A percentile compares a stretch with the other conserved stretches of the same genome.
These are phyloP conservation scores for Rosa lucieae DNA, from an alignment of 306 rosid species.

Conservation along the genomic window DNA sequence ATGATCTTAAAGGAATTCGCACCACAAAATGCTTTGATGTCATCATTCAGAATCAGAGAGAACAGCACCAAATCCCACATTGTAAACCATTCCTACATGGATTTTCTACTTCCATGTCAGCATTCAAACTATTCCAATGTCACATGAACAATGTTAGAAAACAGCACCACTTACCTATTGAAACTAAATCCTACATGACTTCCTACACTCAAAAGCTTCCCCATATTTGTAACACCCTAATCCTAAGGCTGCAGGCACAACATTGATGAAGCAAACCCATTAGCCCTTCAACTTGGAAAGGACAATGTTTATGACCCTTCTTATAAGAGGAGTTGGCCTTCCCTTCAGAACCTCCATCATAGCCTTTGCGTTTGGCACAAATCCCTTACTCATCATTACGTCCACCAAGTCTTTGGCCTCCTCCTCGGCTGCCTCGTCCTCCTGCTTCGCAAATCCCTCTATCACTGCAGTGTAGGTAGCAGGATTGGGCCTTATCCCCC, in stretches of 20 bases:
- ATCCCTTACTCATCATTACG: conserved; percentile 50
- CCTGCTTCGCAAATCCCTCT: neutral
- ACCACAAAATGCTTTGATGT: neutral
- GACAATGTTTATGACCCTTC: too few relatives aligned
- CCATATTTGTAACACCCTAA: neutral
- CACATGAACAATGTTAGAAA: too few relatives aligned
- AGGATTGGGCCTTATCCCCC: neutral
- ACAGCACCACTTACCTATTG: too few relatives aligned
- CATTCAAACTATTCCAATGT: too few relatives aligned
- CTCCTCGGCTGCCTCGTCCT: neutral
- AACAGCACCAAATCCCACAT: neutral
- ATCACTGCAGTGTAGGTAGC: too few relatives aligned
- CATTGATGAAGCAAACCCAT: neutral
- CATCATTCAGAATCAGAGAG: neutral
- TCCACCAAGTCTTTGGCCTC: neutral
- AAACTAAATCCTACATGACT: too few relatives aligned
- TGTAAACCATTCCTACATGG: neutral
- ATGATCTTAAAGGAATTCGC: too few relatives aligned
- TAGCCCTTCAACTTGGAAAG: neutral
- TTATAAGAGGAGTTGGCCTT: too few relatives aligned
- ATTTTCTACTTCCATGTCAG: too few relatives aligned
- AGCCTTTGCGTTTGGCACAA: conserved; percentile 60
- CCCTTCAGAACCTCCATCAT: neutral
- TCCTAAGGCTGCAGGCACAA: neutral
- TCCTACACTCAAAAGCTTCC: neutral